Evolutionary conservation across 768 basidiomycete species (phyloP), one percentile per base, ranked within the genome.

Genomic region (Podaxis sp.): DNA sequence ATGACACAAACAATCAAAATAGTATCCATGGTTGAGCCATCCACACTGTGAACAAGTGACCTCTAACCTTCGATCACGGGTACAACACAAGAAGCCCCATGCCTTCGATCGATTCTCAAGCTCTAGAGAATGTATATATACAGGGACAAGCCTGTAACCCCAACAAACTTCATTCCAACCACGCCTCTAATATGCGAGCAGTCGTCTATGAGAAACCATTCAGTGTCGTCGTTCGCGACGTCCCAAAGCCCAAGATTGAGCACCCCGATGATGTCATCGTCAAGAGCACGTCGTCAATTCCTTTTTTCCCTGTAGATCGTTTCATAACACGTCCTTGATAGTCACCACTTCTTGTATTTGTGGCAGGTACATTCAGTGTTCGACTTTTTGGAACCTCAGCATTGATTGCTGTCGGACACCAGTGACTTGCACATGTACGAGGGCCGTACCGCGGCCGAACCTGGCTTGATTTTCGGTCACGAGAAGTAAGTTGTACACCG

Each of bases 371-470:
- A 36, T 36, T 5, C 36, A 25, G 3, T 40, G 25, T 25, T 48
- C 10, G 57, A 9, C 35, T 10, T 53, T 21, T 28, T 6, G 18
- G 5, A 23, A 38, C 6, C 21, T 60, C 2, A 32, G 2, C 32
- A 7, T 32, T 13, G 23, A 37, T 14, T 50, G 38, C 50, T 28
- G 5, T 11, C 35, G 40, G 18, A 4, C 7, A 37, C 0, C 61
- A 82, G 80, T 52, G 82, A 83, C 62, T 65, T 83, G 57, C 82
- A 83, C 63, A 82, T 83, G 82, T 83, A 83, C 64, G 81, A 83
- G 69, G 82, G 82, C 13, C 79, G 82, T 58, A 82, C 81, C 2
- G 78, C 73, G 10, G 82, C 81, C 1, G 61, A 81, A 63, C 57
- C 78, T 32, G 81, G 80, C 3, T 80, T 82, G 23, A 74, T 82